A percentile compares a stretch with the other conserved stretches of the same genome.
These are phyloP conservation scores for Neonectria ditissima DNA, from an alignment of 2,329 filamentous ascomycete species.

Conservation along the genomic window DNA sequence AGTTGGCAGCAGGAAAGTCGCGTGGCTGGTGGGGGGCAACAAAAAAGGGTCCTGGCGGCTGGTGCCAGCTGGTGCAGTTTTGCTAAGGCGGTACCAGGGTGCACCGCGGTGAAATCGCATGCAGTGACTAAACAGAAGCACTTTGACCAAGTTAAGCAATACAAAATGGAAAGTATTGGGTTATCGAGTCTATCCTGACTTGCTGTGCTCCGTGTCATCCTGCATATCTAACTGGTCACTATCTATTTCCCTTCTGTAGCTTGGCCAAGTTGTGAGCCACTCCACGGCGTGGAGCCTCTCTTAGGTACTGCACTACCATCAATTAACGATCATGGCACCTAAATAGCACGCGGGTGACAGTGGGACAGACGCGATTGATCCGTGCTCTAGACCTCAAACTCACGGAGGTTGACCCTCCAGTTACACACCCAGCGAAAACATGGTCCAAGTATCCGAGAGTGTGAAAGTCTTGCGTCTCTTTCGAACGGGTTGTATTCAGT, in stretches of 20 bases:
- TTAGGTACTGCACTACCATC: conserved; percentile 45
- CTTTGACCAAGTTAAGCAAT: too few relatives aligned
- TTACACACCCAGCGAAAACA: neutral
- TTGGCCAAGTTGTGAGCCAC: neutral
- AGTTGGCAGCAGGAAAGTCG: conserved; percentile 36
- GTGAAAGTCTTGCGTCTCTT: neutral
- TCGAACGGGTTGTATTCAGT: neutral
- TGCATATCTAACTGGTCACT: too few relatives aligned
- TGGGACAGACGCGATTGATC: neutral
- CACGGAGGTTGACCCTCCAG: neutral
- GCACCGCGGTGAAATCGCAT: neutral
- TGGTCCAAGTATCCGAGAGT: neutral
- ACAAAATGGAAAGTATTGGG: too few relatives aligned
- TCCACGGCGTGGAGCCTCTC: neutral
- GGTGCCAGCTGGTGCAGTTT: conserved; percentile 37
- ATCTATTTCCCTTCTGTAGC: neutral
- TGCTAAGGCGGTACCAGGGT: conserved; percentile 41
- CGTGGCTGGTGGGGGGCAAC: conserved; percentile 43
- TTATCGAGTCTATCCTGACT: too few relatives aligned
- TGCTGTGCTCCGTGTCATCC: too few relatives aligned
- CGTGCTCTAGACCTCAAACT: neutral
- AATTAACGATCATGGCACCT: conserved; percentile 39
- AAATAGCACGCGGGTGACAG: neutral
- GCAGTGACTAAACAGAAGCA: too few relatives aligned
- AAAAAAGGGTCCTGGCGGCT: conserved; percentile 18